Evolutionary conservation across 2,329 filamentous ascomycete genomes (phyloP), one percentile per base, ranked within the genome.

Genomic region (Neofusicoccum laricinum): DNA sequence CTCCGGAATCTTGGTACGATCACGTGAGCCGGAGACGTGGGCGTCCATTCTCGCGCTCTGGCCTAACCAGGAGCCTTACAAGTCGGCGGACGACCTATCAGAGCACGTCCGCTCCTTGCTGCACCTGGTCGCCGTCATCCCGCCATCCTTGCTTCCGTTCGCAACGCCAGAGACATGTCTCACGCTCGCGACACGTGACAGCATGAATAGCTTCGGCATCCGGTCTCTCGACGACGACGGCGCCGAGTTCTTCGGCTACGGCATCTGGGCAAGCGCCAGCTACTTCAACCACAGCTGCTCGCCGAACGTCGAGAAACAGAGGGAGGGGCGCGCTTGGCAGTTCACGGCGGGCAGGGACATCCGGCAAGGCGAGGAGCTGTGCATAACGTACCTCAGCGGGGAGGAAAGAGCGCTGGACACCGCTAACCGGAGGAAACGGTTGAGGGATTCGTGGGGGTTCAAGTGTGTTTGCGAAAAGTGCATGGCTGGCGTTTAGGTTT

Each of bases 271-370:
- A 0, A 70, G 71, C 4, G 80, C 81, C 0, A 79, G 76, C 66
- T 82, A 81, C 69, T 83, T 81, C 72, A 83, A 83, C 59, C 81
- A 83, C 66, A 78, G 75, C 4, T 83, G 81, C 68, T 69, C 59
- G 15, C 79, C 80, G 25, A 82, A 79, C 48, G 66, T 83, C 1
- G 70, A 69, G 49, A 82, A 82, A 73, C 70, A 67, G 45, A 70
- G 80, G 10, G 70, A 71, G 1, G 80, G 80, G 0, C 68, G 77
- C 41, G 66, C 53, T 25, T 83, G 81, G 81, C 64, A 70, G 46
- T 83, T 83, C 59, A 68, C 70, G 43, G 70, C 77, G 2, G 72
- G 66, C 0, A 67, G 69, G 64, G 73, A 78, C 38, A 71, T 82
- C 2, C 50, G 62, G 51, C 63, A 67, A 8, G 79, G 79, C 0